phyloP scores from a whole-genome alignment of 768 basidiomycete species.

The Amanita molliuscula region DNA sequence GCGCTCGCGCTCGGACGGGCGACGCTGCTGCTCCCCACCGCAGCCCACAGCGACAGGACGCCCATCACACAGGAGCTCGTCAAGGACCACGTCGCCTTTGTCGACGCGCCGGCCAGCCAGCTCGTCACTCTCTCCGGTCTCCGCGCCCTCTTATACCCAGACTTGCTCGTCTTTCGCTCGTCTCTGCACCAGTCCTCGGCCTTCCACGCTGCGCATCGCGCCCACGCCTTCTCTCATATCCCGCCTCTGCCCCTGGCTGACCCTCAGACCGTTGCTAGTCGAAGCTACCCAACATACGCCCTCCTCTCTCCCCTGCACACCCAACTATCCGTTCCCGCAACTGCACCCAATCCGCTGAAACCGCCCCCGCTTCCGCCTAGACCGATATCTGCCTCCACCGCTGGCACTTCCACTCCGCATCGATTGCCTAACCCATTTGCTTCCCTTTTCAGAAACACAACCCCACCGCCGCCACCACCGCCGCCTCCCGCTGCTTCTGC shows the following conservation, averaged over 20 bases:
- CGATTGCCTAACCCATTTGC: conserved; percentile 70
- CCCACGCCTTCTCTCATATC: conserved; percentile 25
- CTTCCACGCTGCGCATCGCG: conserved; percentile 21
- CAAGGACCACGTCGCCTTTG: conserved; percentile 73
- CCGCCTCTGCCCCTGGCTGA: conserved; percentile 42
- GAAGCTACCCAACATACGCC: conserved; percentile 16
- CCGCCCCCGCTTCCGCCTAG: conserved; percentile 34
- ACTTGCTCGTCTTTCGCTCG: conserved; percentile 12
- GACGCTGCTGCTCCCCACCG: conserved; percentile 69
- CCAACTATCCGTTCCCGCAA: conserved; percentile 28
- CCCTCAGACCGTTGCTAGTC: conserved; percentile 30
- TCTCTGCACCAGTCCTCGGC: conserved; percentile 17
- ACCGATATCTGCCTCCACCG: conserved; percentile 14
- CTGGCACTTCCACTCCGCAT: conserved; percentile 9
- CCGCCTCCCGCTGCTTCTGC: conserved; percentile 8
- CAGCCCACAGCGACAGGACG: conserved; percentile 30
- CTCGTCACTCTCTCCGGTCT: conserved; percentile 79
- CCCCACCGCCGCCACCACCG: conserved; percentile 18
- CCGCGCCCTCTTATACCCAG: conserved; percentile 43
- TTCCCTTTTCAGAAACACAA: conserved; percentile 51
- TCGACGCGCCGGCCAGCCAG: conserved; percentile 34
- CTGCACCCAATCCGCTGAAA: conserved; percentile 32
- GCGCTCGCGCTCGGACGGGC: conserved; percentile 66
- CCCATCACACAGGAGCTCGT: conserved; percentile 62
- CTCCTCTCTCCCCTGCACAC: conserved; percentile 16